Evolutionary conservation across 2,329 filamentous ascomycete species (phyloP).

Genomic region (Apiospora koreana): DNA sequence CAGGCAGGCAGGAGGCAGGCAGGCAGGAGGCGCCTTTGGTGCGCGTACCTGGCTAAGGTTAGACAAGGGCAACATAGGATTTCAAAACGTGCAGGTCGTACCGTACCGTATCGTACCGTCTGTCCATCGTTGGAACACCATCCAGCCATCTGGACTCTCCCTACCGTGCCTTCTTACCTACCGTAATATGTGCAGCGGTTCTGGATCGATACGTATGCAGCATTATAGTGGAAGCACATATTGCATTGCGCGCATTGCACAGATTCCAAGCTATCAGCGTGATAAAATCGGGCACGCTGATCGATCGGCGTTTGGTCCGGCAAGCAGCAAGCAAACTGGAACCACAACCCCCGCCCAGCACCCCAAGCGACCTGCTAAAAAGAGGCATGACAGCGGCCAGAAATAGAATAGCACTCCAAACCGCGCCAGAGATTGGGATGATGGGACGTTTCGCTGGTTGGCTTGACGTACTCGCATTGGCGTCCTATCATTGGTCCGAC

Average conservation of each 20-base stretch:
- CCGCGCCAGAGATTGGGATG: not conserved
- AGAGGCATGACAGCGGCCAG: not conserved
- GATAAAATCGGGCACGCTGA: not conserved
- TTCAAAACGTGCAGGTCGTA: not conserved
- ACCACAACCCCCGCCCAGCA: not conserved
- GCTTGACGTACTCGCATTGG: not conserved
- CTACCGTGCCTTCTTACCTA: too few relatives aligned
- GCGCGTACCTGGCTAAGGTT: slow-evolving; percentile 1
- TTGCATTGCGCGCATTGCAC: slow-evolving; percentile 4
- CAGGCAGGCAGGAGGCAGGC: too few relatives aligned
- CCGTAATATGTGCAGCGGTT: not conserved
- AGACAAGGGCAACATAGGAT: not conserved
- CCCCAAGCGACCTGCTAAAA: not conserved
- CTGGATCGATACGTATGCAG: too few relatives aligned
- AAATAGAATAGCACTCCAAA: not conserved
- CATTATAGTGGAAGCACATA: too few relatives aligned
- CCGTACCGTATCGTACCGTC: not conserved
- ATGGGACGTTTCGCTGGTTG: not conserved
- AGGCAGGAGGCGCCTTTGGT: too few relatives aligned
- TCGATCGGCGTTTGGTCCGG: not conserved
- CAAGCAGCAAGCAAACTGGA: not conserved
- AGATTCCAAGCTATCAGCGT: not conserved
- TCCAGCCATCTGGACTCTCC: not conserved
- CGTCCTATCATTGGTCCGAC: not conserved
- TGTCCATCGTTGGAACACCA: not conserved